Base-by-base conservation (phyloP, 352 stramenopile genomes). In the Globisporangium cystogenes region DNA sequence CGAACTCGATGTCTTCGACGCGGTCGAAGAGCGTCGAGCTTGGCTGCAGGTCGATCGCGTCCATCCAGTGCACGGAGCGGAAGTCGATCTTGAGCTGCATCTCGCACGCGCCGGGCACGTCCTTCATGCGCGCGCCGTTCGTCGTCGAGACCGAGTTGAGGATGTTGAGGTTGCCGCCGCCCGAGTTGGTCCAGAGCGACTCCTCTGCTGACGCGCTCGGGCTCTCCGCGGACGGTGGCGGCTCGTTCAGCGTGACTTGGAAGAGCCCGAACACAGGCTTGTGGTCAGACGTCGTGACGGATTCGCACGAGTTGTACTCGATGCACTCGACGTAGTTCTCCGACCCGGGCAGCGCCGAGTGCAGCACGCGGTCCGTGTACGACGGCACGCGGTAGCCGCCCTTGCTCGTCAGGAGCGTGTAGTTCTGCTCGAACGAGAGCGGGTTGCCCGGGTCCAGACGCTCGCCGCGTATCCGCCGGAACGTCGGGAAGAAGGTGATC, bases 341-440 rank as follows among this genome's bases (percentile, higher is more conserved):
- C 4, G 47, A 65, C 10, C 80, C 81, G 1, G 76, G 66, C 3
- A 96, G 67, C 18, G 86, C 92, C 42, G 80, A 72, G 31, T 88
- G 78, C n/a, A 97, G 63, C 18, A 97, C 75, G 36, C 88, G 80
- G 51, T 97, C 88, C 8, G 88, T 97, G 69, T 95, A 97, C 1
- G 86, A 96, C 7, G 88, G 88, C 16, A 94, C 77, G 33, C 87
- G 82, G 26, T 78, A 73, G 18, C 79, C 79, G 1, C 75, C 72
- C n/a, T 82, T 71, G 18, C 49, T 70, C 3, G 75, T 76, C 27
- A 71, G 51, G 24, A 90, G 67, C 8, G 83, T 90, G 55, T 85
- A 94, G 42, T 91, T 89, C 14, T 57, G 51, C 37, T 62, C 50
- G 21, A 90, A 70, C 21, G 62, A 65, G 16, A 65, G 45, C 2